Conservation (phyloP, 129 eudicot genomes). For the Flaveria trinervia region DNA sequence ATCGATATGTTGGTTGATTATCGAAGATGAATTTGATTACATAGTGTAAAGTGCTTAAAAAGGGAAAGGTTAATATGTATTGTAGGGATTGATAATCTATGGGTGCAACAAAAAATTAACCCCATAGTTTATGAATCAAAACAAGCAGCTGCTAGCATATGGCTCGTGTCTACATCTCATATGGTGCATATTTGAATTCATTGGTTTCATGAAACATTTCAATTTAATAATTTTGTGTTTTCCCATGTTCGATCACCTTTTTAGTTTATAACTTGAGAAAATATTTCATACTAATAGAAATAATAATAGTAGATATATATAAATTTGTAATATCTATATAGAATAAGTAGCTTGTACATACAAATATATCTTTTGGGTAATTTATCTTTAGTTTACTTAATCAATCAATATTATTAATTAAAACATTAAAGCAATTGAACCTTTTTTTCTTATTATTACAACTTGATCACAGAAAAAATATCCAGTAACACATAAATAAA, state of each 20-base stretch:
- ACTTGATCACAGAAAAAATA: too few species aligned
- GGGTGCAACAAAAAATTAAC: conserved; percentile 22
- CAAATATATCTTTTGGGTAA: too few species aligned
- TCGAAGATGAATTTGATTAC: neutral
- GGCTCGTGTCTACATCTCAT: neutral
- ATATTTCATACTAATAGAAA: too few species aligned
- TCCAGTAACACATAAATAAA: too few species aligned
- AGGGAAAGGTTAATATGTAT: neutral
- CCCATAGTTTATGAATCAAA: conserved; percentile 33
- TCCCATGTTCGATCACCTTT: neutral
- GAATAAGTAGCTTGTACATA: too few species aligned
- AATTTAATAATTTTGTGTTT: neutral
- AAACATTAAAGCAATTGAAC: too few species aligned
- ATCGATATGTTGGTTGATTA: neutral
- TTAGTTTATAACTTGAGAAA: neutral
- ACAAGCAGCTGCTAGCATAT: conserved; percentile 31
- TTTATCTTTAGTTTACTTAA: too few species aligned
- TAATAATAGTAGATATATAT: too few species aligned
- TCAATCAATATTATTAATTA: too few species aligned
- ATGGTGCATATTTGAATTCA: conserved; percentile 1
- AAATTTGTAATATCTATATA: too few species aligned
- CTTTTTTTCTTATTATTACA: too few species aligned
- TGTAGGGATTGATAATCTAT: conserved; percentile 18
- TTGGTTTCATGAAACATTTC: neutral
- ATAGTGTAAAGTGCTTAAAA: conserved; percentile 5